Base-by-base conservation (phyloP, 805 yeast species). In the Yamadazyma akitaensis region DNA sequence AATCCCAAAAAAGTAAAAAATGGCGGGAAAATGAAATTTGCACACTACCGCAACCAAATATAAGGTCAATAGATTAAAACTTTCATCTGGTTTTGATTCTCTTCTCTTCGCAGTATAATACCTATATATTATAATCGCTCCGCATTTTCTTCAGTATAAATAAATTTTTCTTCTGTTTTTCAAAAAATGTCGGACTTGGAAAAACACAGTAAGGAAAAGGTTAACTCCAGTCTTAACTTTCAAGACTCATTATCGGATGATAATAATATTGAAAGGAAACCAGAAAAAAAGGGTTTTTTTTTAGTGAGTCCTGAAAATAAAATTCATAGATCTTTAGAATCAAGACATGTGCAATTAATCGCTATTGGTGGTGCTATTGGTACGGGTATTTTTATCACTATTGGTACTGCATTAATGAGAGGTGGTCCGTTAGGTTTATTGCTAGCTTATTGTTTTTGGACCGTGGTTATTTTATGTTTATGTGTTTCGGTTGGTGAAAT, bases 401-500 rank as follows among this genome's bases (percentile, higher is more conserved):
- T 51, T 21, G 54, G 54, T 37, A 40, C 43, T 3, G 58, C 51
- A 7, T 58, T 68, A 42, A 57, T 56, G 13, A 47, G 47, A 12
- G 72, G 67, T 2, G 73, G 73, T 2, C 73, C 73, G 8, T 59
- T 68, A 46, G 68, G 69, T 1, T 60, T 68, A 35, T 52, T 68
- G 3, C 54, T 68, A 37, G 54, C 66, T 1, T 67, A 65, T 50
- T 34, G 56, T 26, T 65, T 68, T 44, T 67, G 71, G 71, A 68
- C 72, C 3, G 40, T 45, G 13, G 57, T 65, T 12, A 64, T 67
- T 39, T 55, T 67, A 48, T 46, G 61, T 44, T 58, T 68, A 50
- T 66, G 72, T n/a, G 64, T 66, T 10, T 61, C 72, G 2, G 62
- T 67, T 6, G 73, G 70, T 9, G 73, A 68, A 51, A 67, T 67